phyloP scores from a whole-genome alignment of 305 asterid species.

The Solanum chacoense region DNA sequence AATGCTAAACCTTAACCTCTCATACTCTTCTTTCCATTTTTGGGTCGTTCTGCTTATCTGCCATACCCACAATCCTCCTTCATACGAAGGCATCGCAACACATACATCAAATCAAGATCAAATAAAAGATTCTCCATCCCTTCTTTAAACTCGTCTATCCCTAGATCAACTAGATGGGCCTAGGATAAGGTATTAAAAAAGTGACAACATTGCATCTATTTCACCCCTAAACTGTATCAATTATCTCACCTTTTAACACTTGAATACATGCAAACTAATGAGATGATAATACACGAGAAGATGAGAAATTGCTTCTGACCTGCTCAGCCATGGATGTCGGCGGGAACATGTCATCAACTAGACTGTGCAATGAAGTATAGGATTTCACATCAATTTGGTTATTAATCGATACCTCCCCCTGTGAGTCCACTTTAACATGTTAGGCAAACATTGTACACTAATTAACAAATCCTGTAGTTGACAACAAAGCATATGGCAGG shows the following conservation, averaged over 20 bases:
- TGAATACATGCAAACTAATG: background rate
- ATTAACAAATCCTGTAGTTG: background rate
- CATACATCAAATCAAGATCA: background rate
- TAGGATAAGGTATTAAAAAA: background rate
- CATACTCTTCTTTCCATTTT: background rate
- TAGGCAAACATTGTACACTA: background rate
- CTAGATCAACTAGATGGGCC: background rate
- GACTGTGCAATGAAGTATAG: slow-evolving; percentile 82
- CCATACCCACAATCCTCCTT: background rate
- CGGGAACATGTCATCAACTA: slow-evolving; percentile 94
- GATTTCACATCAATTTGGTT: slow-evolving; percentile 67
- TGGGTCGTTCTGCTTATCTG: background rate
- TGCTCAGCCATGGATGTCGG: slow-evolving; percentile 84
- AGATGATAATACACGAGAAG: background rate
- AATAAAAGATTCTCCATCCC: background rate
- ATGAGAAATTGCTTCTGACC: slow-evolving; percentile 29
- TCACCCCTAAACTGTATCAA: background rate
- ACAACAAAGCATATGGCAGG: background rate
- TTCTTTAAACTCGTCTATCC: no score
- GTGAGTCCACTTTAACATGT: slow-evolving; percentile 5
- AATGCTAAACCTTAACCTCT: background rate
- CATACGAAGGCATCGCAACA: background rate
- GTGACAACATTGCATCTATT: background rate
- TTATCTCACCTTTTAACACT: background rate
- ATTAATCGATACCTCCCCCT: slow-evolving; percentile 98